Conservation (phyloP, 805 yeast species). For the Kodamaea lidongshanica region DNA sequence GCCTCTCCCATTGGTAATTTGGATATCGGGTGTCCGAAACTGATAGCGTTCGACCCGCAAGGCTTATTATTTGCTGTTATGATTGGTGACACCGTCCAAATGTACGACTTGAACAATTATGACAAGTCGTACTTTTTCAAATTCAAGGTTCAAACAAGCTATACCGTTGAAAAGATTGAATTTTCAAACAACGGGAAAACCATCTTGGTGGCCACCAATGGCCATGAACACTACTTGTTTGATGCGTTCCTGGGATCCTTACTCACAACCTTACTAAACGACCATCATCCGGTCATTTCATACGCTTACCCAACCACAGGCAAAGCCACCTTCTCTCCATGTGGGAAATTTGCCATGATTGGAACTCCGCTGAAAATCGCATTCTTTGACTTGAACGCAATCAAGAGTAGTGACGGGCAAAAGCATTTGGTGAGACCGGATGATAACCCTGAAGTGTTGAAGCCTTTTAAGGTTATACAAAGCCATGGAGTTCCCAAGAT, state of each 20-base stretch:
- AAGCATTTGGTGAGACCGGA: conserved; percentile 12
- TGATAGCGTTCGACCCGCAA: conserved; percentile 74
- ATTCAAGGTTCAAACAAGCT: background rate
- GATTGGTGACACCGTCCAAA: conserved; percentile 21
- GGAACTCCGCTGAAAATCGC: conserved; percentile 24
- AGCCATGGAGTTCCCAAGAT: conserved; percentile 40
- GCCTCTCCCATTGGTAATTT: conserved; percentile 56
- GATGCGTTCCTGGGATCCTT: conserved; percentile 65
- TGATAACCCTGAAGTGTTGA: conserved; percentile 17
- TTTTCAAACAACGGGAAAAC: conserved; percentile 73
- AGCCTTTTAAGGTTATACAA: conserved; percentile 21
- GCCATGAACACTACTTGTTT: conserved; percentile 49
- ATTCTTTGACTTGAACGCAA: conserved; percentile 24
- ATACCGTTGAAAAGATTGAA: conserved; percentile 44
- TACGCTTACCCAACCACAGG: conserved; percentile 31
- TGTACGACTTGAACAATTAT: conserved; percentile 58
- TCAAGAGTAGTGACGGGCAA: conserved; percentile 19
- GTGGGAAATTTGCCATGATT: conserved; percentile 33
- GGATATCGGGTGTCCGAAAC: conserved; percentile 47
- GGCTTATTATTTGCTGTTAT: conserved; percentile 76
- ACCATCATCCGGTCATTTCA: conserved; percentile 11
- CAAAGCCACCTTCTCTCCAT: conserved; percentile 32
- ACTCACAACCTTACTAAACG: conserved; percentile 21
- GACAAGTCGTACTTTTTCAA: conserved; percentile 50
- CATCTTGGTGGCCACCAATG: conserved; percentile 51